Evolutionary conservation across 805 yeast genomes (phyloP).

Genomic region (Saccharomycopsis synnaedendra): DNA sequence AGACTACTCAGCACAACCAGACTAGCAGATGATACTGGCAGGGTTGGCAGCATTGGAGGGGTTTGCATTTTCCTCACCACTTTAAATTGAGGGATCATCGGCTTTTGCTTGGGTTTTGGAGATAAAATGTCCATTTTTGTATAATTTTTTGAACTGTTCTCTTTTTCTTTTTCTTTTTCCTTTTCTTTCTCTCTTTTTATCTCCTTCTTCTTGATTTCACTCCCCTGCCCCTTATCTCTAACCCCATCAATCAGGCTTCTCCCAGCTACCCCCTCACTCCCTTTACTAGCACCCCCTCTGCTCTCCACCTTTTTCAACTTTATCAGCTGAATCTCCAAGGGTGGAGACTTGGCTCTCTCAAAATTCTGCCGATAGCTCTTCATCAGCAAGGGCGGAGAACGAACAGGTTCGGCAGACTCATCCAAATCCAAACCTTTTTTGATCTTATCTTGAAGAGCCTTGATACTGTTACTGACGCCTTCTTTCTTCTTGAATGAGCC

Average conservation of each 20-base stretch:
- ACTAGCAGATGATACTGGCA: not conserved
- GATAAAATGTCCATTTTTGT: not conserved
- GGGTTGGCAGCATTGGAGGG: not conserved
- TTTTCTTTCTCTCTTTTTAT: no score
- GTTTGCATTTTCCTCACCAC: slow-evolving; percentile 4
- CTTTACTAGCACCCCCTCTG: not conserved
- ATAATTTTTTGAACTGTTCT: not conserved
- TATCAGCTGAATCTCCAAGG: not conserved
- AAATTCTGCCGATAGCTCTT: slow-evolving; percentile 8
- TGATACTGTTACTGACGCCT: slow-evolving; percentile 16
- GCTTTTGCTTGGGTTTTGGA: not conserved
- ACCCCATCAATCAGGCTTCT: not conserved
- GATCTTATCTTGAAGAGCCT: slow-evolving; percentile 16
- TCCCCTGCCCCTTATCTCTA: no score
- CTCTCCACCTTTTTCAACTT: not conserved
- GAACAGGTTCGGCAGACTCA: slow-evolving; percentile 4
- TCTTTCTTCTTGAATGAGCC: slow-evolving; percentile 12
- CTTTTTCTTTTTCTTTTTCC: no score
- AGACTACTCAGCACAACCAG: not conserved
- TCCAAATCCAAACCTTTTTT: slow-evolving; percentile 16
- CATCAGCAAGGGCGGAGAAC: slow-evolving; percentile 7
- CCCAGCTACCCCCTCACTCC: no score
- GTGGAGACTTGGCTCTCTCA: slow-evolving; percentile 10
- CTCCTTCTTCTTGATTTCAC: no score
- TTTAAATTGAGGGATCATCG: slow-evolving; percentile 10